These are phyloP conservation scores for Coemansia sp. DNA, from an alignment of 192 early-diverging fungal species.

Conservation along the genomic window DNA sequence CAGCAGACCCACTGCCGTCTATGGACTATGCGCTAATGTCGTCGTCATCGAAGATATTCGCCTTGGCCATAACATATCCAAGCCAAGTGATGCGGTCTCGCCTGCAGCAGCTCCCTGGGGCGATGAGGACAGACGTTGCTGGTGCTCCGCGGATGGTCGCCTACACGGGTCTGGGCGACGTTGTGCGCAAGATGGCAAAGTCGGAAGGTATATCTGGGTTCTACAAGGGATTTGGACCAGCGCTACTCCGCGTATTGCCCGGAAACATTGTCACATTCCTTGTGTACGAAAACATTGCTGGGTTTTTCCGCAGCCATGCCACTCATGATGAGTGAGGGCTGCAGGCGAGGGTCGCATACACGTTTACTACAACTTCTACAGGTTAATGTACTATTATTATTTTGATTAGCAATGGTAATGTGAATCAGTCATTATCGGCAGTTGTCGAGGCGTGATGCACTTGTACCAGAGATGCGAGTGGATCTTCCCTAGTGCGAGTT, in stretches of 20 bases:
- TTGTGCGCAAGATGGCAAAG: constrained; percentile 67
- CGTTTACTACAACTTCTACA: not conserved
- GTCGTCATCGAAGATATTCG: constrained; percentile 81
- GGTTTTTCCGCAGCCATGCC: constrained; percentile 63
- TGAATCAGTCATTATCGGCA: not conserved
- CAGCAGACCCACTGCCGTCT: constrained; percentile 46
- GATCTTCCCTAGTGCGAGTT: not conserved
- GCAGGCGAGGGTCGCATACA: not conserved
- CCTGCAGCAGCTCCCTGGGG: constrained; percentile 68
- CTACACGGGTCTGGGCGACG: constrained; percentile 76
- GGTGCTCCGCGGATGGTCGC: constrained; percentile 49
- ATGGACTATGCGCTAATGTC: constrained; percentile 85
- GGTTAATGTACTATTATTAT: not conserved
- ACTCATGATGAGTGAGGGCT: not conserved
- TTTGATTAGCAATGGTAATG: not conserved
- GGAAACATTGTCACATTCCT: constrained; percentile 95
- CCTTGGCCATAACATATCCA: constrained; percentile 88
- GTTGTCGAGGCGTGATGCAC: not conserved
- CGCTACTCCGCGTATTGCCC: constrained; percentile 86
- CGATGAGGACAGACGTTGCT: constrained; percentile 35
- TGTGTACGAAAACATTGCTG: constrained; percentile 84
- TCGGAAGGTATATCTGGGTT: constrained; percentile 81
- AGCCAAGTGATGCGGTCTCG: constrained; percentile 89
- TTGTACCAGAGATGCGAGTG: not conserved
- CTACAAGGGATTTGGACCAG: constrained; percentile 91